Evolutionary conservation across 2,329 filamentous ascomycete genomes (phyloP), one percentile per base, ranked within the genome.

Genomic region (Epichloe typhina): DNA sequence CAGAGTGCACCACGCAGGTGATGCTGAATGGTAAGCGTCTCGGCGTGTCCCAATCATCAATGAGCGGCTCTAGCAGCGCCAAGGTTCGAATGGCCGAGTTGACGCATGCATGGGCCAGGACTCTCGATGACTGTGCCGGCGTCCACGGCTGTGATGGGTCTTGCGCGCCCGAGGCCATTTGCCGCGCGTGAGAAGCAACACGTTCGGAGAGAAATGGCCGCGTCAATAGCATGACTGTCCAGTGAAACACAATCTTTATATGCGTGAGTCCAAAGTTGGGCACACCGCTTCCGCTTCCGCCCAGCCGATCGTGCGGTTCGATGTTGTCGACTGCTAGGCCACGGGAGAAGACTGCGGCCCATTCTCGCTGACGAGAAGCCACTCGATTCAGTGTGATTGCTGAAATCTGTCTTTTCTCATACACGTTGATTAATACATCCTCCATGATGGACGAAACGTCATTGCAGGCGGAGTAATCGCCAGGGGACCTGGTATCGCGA

Each of bases 1-100:
- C 67, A 0, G 69, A 67, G 19, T 70, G 65, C 53, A 72, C 71
- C 13, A 69, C 62, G 6, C 66, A 68, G 50, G 70, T 71, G 36
- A 71, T 66, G 5, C 70, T 52, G 38, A 71, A 69, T 0, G 70
- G 69, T 3, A 71, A 58, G 9, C 68, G 60, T 39, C 63, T 66
- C 0, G 69, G 69, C 1, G 69, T 58, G 6, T 61, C 56, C 4
- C 57, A 48, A 21, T 60, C 62, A 3, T 56, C 55, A 2, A 63
- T 53, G 4, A 72, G 61, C 9, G 60, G 61, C 31, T 66, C 61
- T 2, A 69, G 57, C 1, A 71, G 61, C n/a, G 67, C 63, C n/a
- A 71, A 58, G 2, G 60, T 61, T 36, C 58, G 54, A 8, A 63
- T 55, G 15, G 62, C 62, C 5, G 61, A 64, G 53, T 63, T 58